Base-by-base conservation (phyloP, 169 alveolate species). In the Prorocentrum cordatum region DNA sequence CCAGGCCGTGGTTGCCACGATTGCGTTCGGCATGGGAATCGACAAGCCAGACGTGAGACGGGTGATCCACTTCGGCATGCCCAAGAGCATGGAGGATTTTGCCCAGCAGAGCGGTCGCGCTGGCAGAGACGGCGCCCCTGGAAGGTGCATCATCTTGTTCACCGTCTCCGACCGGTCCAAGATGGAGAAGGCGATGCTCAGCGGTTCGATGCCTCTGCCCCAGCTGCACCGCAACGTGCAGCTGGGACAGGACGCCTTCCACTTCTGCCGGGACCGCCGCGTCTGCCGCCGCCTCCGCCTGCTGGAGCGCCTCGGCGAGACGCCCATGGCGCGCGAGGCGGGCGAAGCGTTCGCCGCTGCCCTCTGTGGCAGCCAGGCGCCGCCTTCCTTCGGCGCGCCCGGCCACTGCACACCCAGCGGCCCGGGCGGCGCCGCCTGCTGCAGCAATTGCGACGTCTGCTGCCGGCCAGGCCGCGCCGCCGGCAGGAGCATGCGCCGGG, bases 11-110 rank as follows among this genome's bases (percentile, higher is more conserved):
- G 85, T 59, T 2, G 85, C 85, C 58, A 75, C 85, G 39, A 27
- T 75, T 12, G 85, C 85, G 2, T 75, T 75, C 16, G 85, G 85
- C 29, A 75, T 75, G 85, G 85, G 85, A 10, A 75, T 75, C 29
- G 85, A 75, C 71, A 75, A 75, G 71, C 85, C 85, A 9, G 85
- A 75, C 18, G 85, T 75, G 24, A 70, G 87, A 20, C 87, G 87
- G 33, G 87, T 77, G 16, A 62, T 77, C 27, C 87, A 77, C 64
- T 77, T 54, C 73, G 66, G 45, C 42, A 59, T 77, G 87, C 87
- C 87, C n/a, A 58, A 59, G 58, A 77, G 87, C 73, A 61, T 77
- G 4, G 87, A 77, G 79, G 79, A 68, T 14, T 68, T 35, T 59
- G 33, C 36, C 32, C 79, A 71, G 83, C 67, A 71, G 47, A 42